Evolutionary conservation across 1,284 basidiomycete genomes (phyloP), one percentile per base, ranked within the genome.

Genomic region (Hemileia vastatrix): DNA sequence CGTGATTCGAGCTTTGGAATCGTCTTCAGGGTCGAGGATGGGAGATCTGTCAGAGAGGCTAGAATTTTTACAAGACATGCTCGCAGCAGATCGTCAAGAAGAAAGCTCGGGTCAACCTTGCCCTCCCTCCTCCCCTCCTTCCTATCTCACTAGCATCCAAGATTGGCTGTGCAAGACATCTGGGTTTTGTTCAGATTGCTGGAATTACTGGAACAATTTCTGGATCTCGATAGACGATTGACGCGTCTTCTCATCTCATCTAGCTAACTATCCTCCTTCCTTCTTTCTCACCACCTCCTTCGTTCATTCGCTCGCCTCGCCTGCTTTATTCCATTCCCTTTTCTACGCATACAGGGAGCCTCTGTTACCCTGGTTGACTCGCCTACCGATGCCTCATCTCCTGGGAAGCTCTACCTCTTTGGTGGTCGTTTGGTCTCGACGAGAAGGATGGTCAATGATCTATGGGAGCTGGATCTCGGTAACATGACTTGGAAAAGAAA

Each of bases 361-460:
- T 72, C 71, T 23, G 65, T 69, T 6, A 69, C 68, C 19, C 63
- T 72, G 24, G 69, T 73, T 51, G 68, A 72, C 50, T 44, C 53
- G 18, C 53, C 18, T 63, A 51, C 31, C 19, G 45, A 2, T 53
- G 47, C 9, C 36, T 62, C 54, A 63, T 27, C 56, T 15, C 44
- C 43, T 27, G 18, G 36, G 1, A 52, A 66, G 27, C 27, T 71
- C 50, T 72, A 72, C 54, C 66, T 73, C 43, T 73, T 73, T 32
- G 71, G 70, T 3, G 71, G 71, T 23, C 68, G 71, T 18, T 67
- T 73, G 24, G 71, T 71, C 62, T 69, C 66, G 47, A 73, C 68
- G 47, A 66, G 70, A 32, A 59, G 68, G 15, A 71, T 73, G 70
- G 66, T 68, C 57, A 68, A 67, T 63, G 66, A 68, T 43, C 67